Conservation (phyloP, 257 asterid species). For the Striga asiatica region DNA sequence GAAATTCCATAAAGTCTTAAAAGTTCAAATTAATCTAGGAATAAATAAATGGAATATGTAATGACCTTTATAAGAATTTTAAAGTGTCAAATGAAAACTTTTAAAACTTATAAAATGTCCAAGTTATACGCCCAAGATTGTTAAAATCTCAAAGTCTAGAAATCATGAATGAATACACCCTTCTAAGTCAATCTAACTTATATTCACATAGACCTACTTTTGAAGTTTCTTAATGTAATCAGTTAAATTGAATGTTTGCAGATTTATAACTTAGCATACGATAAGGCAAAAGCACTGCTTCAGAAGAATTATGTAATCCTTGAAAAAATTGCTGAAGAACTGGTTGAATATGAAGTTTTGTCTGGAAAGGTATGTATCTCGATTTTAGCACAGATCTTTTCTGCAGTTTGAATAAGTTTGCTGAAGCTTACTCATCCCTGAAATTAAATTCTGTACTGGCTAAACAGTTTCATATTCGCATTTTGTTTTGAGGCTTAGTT, state of each 20-base stretch:
- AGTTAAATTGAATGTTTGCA: constrained; percentile 26
- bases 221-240: not conserved
- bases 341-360: constrained; percentile 69
- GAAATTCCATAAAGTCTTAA: too few species aligned
- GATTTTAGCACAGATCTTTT: not conserved
- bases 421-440: not conserved
- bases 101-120: too few species aligned
- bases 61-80: not conserved
- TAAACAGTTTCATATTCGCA: not conserved
- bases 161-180: too few species aligned
- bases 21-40: too few species aligned
- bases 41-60: too few species aligned
- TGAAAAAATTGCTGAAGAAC: constrained; percentile 81
- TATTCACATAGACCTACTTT: constrained; percentile 5
- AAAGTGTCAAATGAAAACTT: too few species aligned
- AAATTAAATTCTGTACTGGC: not conserved
- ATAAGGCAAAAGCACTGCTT: constrained; percentile 64
- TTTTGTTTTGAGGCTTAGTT: not conserved
- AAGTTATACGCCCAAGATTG: too few species aligned
- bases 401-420: not conserved
- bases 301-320: constrained; percentile 54
- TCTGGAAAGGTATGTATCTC: constrained; percentile 62
- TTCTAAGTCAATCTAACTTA: too few species aligned
- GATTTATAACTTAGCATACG: constrained; percentile 74
- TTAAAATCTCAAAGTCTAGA: too few species aligned